Conservation (phyloP, 805 yeast species). For the Wickerhamomyces strasburgensis region DNA sequence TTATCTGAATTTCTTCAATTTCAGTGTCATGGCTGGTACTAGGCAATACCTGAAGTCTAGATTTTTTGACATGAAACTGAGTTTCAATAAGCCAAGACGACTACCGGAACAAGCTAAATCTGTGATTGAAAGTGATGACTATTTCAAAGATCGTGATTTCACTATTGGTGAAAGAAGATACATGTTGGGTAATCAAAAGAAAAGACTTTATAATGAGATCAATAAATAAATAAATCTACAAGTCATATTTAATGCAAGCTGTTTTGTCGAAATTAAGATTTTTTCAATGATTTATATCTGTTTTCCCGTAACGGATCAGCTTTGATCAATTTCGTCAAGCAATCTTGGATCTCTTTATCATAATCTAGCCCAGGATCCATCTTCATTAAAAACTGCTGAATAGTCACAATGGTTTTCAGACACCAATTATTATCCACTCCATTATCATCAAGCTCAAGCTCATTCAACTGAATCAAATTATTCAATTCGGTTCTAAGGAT, state of each 20-base stretch:
- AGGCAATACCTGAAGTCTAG: conserved; percentile 31
- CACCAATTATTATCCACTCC: conserved; percentile 72
- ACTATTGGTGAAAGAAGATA: conserved; percentile 46
- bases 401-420: conserved; percentile 50
- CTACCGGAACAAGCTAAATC: conserved; percentile 20
- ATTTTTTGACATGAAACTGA: conserved; percentile 40
- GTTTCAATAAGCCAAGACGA: conserved; percentile 34
- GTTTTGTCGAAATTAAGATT: too few relatives aligned
- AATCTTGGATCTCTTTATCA: conserved; percentile 28
- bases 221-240: neutral
- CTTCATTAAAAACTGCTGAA: conserved; percentile 31
- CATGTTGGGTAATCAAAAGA: conserved; percentile 45
- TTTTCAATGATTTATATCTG: too few relatives aligned
- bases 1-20: conserved; percentile 52
- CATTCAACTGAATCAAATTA: conserved; percentile 58
- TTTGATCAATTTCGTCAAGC: conserved; percentile 40
- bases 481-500: conserved; percentile 42
- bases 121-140: conserved; percentile 40
- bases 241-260: too few relatives aligned
- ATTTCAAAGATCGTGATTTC: conserved; percentile 32
- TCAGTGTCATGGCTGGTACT: conserved; percentile 41
- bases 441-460: conserved; percentile 65
- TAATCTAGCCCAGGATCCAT: conserved; percentile 12
- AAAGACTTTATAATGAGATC: conserved; percentile 38
- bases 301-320: conserved; percentile 64